Evolutionary conservation across 2,329 filamentous ascomycete species (phyloP).

Genomic region (Cordyceps militaris): DNA sequence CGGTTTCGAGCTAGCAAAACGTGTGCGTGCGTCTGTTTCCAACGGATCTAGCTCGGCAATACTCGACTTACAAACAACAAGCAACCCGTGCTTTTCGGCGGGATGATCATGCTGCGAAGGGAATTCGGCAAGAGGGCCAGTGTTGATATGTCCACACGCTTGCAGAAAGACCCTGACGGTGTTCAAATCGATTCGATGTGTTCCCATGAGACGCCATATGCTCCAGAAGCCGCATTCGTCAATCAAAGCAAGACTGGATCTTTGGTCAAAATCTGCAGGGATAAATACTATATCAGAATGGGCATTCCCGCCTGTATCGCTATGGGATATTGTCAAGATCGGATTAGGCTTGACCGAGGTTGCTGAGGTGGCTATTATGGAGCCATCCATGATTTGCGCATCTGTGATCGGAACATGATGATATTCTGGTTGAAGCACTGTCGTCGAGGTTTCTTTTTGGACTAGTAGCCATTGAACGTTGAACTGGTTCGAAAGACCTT

Average conservation of each 20-base stretch:
- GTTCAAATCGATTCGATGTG: conserved; percentile 27
- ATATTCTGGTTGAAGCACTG: conserved; percentile 45
- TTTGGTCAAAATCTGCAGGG: conserved; percentile 36
- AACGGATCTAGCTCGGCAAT: not conserved
- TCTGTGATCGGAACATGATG: conserved; percentile 29
- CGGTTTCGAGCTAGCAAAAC: conserved; percentile 6
- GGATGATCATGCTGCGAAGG: conserved; percentile 24
- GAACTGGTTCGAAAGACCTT: conserved; percentile 29
- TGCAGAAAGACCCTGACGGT: conserved; percentile 27
- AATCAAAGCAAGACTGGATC: conserved; percentile 59
- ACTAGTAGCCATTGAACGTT: conserved; percentile 45
- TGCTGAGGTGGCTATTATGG: conserved; percentile 22
- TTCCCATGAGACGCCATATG: conserved; percentile 52
- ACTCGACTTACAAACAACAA: conserved; percentile 27
- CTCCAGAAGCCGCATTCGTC: conserved; percentile 61
- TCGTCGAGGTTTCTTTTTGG: conserved; percentile 45
- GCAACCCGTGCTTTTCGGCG: conserved; percentile 34
- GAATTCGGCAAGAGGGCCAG: conserved; percentile 30
- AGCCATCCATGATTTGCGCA: conserved; percentile 9
- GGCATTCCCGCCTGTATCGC: conserved; percentile 44
- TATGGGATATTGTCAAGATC: conserved; percentile 43
- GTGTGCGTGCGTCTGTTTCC: conserved; percentile 12
- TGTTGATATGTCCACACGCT: conserved; percentile 37
- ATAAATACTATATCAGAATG: conserved; percentile 62
- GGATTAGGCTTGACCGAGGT: conserved; percentile 51